phyloP scores from a whole-genome alignment of 2,329 filamentous ascomycete genomes.

The Thermomyces lanuginosus region DNA sequence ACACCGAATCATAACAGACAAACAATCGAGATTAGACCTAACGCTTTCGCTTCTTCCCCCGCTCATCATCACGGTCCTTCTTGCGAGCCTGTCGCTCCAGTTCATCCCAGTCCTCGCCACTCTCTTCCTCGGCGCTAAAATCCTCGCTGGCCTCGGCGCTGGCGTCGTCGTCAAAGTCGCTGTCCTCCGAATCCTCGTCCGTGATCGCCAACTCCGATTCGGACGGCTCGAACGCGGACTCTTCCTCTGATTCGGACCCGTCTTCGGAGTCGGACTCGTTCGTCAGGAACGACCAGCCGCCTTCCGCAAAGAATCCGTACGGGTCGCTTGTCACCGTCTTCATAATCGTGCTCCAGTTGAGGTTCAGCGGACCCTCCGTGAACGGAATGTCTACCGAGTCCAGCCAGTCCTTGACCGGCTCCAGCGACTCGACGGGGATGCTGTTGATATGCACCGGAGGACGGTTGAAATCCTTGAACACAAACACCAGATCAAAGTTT shows the following conservation, averaged over 20 bases:
- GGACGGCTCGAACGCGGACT: constrained; percentile 79
- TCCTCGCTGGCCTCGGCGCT: constrained; percentile 56
- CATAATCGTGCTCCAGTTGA: constrained; percentile 99
- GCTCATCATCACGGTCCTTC: constrained; percentile 44
- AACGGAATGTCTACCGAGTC: constrained; percentile 91
- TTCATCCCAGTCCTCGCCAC: constrained; percentile 88
- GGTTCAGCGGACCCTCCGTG: constrained; percentile 84
- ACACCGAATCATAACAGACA: constrained; percentile 1
- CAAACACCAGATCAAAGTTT: constrained; percentile 96
- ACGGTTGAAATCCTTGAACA: constrained; percentile 95
- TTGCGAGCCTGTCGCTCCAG: constrained; percentile 67
- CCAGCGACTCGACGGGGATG: constrained; percentile 85
- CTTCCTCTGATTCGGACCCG: constrained; percentile 61
- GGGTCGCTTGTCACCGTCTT: constrained; percentile 93
- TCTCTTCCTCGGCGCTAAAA: constrained; percentile 48
- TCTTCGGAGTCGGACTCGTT: constrained; percentile 77
- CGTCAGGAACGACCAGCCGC: constrained; percentile 85
- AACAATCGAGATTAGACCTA: too few species aligned
- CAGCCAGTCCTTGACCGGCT: constrained; percentile 94
- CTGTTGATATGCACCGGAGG: constrained; percentile 90
- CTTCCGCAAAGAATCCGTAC: constrained; percentile 86
- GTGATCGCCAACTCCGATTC: constrained; percentile 59
- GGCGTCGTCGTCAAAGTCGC: constrained; percentile 85
- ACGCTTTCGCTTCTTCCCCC: constrained; percentile 59
- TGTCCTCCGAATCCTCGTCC: constrained; percentile 72